These are phyloP conservation scores for Actinomucor elegans DNA, from an alignment of 371 early-diverging fungal species.

Conservation along the genomic window DNA sequence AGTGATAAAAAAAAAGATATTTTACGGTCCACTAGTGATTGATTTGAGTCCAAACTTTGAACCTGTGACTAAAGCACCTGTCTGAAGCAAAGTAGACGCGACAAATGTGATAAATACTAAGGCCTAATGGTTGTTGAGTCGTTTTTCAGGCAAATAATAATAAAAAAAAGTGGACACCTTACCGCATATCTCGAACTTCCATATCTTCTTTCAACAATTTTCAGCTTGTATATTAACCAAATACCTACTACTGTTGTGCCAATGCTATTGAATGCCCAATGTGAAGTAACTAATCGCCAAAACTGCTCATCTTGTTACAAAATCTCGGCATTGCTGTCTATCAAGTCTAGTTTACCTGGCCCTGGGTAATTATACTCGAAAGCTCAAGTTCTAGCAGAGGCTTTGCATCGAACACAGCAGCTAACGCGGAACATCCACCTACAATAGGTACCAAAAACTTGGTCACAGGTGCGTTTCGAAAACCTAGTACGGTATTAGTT, in stretches of 20 bases:
- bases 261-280: constrained; percentile 54
- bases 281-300: constrained; percentile 57
- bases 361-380: constrained; percentile 53
- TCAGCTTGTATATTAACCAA: constrained; percentile 60
- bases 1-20: too few species aligned
- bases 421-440: constrained; percentile 56
- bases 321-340: too few species aligned
- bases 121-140: constrained; percentile 26
- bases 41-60: constrained; percentile 17
- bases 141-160: neutral
- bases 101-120: constrained; percentile 52
- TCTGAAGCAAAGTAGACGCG: constrained; percentile 50
- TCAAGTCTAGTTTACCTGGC: constrained; percentile 44
- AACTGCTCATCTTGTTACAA: constrained; percentile 30
- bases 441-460: constrained; percentile 61
- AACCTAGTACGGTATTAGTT: constrained; percentile 31
- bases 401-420: constrained; percentile 48
- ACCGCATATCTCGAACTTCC: constrained; percentile 65
- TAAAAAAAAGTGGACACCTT: constrained; percentile 1
- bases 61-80: constrained; percentile 36
- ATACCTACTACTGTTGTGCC: constrained; percentile 65
- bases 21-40: constrained; percentile 24
- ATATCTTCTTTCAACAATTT: constrained; percentile 68
- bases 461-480: constrained; percentile 69
- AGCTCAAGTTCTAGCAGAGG: constrained; percentile 42